Base-by-base conservation (phyloP, 1,284 basidiomycete genomes). In the Sporisorium iseilematis-ciliati region DNA sequence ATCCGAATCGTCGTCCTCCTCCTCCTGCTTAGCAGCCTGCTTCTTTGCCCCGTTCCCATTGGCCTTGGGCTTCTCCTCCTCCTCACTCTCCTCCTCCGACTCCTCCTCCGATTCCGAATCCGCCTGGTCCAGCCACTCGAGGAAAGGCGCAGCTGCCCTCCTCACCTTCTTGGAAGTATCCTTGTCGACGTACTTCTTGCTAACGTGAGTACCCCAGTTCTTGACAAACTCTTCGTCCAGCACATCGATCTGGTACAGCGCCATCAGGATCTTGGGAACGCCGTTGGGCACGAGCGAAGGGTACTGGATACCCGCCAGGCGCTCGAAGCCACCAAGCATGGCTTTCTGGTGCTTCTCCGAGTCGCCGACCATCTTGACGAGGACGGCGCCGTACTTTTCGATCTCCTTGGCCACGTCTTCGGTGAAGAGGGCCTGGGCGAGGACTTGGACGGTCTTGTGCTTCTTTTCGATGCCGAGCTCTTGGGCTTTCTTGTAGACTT, bases 121-220 rank as follows among this genome's bases (percentile, higher is more conserved):
- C 12, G 82, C 84, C 65, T 85, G 72, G 33, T 84, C 81, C 11
- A 85, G 75, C 83, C 83, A 85, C 54, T 82, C 78, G 84, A 99
- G 87, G 89, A 99, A 97, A 0, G 95, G 94, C 84, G 94, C 94
- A 75, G 94, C 94, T 23, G 93, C 94, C 88, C 96, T 95, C 78
- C 96, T 89, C 61, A 99, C 95, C 87, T 91, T 95, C 90, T 98
- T 99, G 86, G 92, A 93, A 45, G 90, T 92, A 29, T 98, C 95
- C 87, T 93, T 95, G 87, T 96, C 93, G 63, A 96, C 94, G 85
- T 97, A 98, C 88, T 99, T 84, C 89, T 94, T 97, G 87, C 92
- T 93, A 80, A 97, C 94, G 83, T 98, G 96, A 7, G 93, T 97
- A 33, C 95, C 95, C 95, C 95, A 99, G 77, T 95, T 91, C 54